phyloP scores from a whole-genome alignment of 2,329 filamentous ascomycete genomes.

The Teratosphaeria zuluensis region DNA sequence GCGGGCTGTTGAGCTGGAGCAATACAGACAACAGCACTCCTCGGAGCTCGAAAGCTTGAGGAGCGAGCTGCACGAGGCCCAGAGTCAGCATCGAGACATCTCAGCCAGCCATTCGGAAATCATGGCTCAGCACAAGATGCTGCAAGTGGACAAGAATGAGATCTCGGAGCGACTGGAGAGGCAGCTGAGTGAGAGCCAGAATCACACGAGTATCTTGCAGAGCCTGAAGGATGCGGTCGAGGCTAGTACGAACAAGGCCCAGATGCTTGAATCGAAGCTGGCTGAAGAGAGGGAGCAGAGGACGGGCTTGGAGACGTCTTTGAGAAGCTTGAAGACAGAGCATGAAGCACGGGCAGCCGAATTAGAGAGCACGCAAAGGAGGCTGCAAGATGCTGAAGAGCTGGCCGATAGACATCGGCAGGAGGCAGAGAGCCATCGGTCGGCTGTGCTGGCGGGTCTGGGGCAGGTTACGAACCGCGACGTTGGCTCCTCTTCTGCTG shows the following conservation, averaged over 20 bases:
- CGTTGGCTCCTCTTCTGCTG: slow-evolving; percentile 39
- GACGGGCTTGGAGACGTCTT: slow-evolving; percentile 65
- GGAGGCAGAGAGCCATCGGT: slow-evolving; percentile 76
- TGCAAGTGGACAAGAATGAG: slow-evolving; percentile 81
- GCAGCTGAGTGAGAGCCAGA: slow-evolving; percentile 55
- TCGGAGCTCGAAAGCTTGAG: slow-evolving; percentile 78
- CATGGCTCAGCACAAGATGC: slow-evolving; percentile 59
- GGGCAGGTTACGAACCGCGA: slow-evolving; percentile 58
- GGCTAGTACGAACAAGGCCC: slow-evolving; percentile 67
- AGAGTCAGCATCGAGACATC: slow-evolving; percentile 72
- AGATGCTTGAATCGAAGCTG: slow-evolving; percentile 68
- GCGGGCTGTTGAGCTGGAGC: slow-evolving; percentile 74
- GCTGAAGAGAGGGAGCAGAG: slow-evolving; percentile 71
- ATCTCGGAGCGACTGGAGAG: slow-evolving; percentile 60
- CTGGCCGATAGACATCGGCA: slow-evolving; percentile 76
- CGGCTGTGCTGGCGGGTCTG: slow-evolving; percentile 72
- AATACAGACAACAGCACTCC: slow-evolving; percentile 71
- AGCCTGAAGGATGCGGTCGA: slow-evolving; percentile 68
- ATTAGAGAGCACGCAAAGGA: slow-evolving; percentile 62
- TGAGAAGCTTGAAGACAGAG: slow-evolving; percentile 67
- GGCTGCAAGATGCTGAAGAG: slow-evolving; percentile 77
- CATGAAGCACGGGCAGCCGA: slow-evolving; percentile 73
- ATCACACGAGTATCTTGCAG: slow-evolving; percentile 60
- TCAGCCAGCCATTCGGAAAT: slow-evolving; percentile 69
- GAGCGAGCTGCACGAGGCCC: slow-evolving; percentile 70